Evolutionary conservation across 2,329 filamentous ascomycete genomes (phyloP), one percentile per base, ranked within the genome.

Genomic region (Colletotrichum lini): DNA sequence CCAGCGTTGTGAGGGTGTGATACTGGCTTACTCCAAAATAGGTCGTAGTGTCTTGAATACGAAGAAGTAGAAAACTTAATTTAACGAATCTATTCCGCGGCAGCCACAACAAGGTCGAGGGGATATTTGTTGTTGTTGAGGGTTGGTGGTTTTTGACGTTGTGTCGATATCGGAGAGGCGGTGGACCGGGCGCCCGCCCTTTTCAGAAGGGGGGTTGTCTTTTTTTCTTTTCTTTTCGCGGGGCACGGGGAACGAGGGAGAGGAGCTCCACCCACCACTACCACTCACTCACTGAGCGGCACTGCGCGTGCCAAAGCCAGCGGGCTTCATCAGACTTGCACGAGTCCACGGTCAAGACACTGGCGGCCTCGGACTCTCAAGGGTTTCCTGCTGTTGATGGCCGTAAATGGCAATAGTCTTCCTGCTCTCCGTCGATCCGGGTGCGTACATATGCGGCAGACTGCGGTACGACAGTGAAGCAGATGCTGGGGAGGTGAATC

Each of bases 1-100:
- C 65, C 65, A 21, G 65, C 58, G 69, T 71, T 59, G 65, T 53
- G 58, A 21, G 53, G 53, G 35, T 40, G 69, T 63, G 56, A 40
- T 53, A 64, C 69, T 23, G 7, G 15, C 45, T 35, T n/a, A 44
- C 58, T 49, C 45, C 35, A 50, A 61, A 35, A 45, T 59, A 54
- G 7, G 47, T 67, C 58, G 53, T 53, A 35, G 42, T 68, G n/a
- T 47, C 10, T 53, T 35, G 21, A 68, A 67, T 63, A 67, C 64
- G 64, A 62, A 70, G 49, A 45, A 65, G 64, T 58, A 70, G 49
- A 45, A 57, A 57, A 52, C 12, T 30, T 61, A 50, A 57, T 42
- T 18, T 38, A 67, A 50, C 23, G 35, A 3, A 50, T n/a, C 12
- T 60, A 42, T 67, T 35, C 52, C 38, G 50, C 68, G 18, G 38